phyloP scores from a whole-genome alignment of 345 rosid genomes.

The Firmiana major region DNA sequence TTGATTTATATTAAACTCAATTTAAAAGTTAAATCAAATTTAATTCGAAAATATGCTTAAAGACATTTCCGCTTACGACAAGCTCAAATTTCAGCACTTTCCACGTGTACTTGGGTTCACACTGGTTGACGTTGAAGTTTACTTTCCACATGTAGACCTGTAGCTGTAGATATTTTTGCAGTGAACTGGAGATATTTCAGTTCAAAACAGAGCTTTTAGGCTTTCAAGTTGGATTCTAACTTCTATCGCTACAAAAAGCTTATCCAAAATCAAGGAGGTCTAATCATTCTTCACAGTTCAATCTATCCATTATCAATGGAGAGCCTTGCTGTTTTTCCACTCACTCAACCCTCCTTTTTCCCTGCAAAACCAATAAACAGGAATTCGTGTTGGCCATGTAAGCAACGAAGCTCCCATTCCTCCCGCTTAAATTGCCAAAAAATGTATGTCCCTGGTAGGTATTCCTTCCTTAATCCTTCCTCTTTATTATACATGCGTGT shows the following conservation, averaged over 20 bases:
- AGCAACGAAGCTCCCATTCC: slow-evolving; percentile 20
- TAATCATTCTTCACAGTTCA: not conserved
- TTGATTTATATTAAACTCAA: no score
- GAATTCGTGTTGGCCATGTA: slow-evolving; percentile 12
- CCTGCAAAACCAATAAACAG: slow-evolving; percentile 16
- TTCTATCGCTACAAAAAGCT: not conserved
- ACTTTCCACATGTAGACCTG: not conserved
- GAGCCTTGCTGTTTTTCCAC: slow-evolving; percentile 20
- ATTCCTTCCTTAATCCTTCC: not conserved
- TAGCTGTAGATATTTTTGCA: slow-evolving; percentile 12
- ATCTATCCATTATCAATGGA: slow-evolving; percentile 21
- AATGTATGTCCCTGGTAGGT: slow-evolving; percentile 66
- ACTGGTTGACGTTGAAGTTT: not conserved
- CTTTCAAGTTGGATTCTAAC: not conserved
- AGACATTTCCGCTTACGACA: no score
- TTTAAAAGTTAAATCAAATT: no score
- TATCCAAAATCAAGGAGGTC: not conserved
- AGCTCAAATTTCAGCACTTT: not conserved
- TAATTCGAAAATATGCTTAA: no score
- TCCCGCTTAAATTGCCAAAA: slow-evolving; percentile 45
- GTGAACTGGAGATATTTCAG: slow-evolving; percentile 14
- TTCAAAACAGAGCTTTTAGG: not conserved
- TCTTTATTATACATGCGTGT: not conserved
- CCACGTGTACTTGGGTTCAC: not conserved
- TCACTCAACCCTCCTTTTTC: slow-evolving; percentile 25